Evolutionary conservation across 495 filamentous ascomycete genomes (phyloP).

Genomic region (Chlorociboria aeruginascens): DNA sequence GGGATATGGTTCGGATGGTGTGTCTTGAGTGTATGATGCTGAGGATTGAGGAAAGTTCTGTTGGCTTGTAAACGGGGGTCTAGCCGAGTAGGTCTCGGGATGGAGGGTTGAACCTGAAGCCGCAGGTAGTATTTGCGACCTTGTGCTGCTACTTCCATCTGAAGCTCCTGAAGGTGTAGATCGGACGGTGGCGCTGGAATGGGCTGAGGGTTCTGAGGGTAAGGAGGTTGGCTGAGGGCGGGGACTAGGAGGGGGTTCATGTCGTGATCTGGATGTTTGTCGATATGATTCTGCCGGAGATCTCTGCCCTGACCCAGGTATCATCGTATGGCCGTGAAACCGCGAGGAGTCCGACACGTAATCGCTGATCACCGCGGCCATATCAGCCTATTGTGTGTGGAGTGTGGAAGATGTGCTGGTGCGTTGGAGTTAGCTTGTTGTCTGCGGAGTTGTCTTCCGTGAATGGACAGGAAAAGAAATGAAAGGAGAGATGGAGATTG

Average conservation of each 20-base stretch:
- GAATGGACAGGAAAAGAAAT: too few species aligned
- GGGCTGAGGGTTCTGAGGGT: slow-evolving; percentile 4
- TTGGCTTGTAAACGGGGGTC: slow-evolving; percentile 12
- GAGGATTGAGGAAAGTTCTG: slow-evolving; percentile 7
- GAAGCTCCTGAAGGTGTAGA: neutral
- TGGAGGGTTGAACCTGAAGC: slow-evolving; percentile 13
- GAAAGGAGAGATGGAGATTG: too few species aligned
- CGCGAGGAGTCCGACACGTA: slow-evolving; percentile 17
- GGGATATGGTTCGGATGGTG: neutral
- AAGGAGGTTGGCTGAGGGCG: slow-evolving; percentile 6
- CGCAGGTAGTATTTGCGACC: slow-evolving; percentile 5
- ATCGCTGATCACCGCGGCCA: slow-evolving; percentile 24
- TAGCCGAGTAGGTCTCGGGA: slow-evolving; percentile 3
- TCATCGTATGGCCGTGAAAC: slow-evolving; percentile 13
- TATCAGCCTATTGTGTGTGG: slow-evolving; percentile 18
- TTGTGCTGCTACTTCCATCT: slow-evolving; percentile 1
- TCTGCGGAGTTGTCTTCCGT: neutral
- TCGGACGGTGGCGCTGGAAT: slow-evolving; percentile 1
- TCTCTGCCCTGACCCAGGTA: slow-evolving; percentile 11
- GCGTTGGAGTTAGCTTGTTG: slow-evolving; percentile 7
- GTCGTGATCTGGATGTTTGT: slow-evolving; percentile 9
- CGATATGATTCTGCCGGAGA: slow-evolving; percentile 15
- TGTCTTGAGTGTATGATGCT: slow-evolving; percentile 2
- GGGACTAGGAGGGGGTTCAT: slow-evolving; percentile 14
- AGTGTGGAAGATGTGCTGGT: slow-evolving; percentile 4